Base-by-base conservation (phyloP, 768 basidiomycete species). In the Lepiota brunneoincarnata region DNA sequence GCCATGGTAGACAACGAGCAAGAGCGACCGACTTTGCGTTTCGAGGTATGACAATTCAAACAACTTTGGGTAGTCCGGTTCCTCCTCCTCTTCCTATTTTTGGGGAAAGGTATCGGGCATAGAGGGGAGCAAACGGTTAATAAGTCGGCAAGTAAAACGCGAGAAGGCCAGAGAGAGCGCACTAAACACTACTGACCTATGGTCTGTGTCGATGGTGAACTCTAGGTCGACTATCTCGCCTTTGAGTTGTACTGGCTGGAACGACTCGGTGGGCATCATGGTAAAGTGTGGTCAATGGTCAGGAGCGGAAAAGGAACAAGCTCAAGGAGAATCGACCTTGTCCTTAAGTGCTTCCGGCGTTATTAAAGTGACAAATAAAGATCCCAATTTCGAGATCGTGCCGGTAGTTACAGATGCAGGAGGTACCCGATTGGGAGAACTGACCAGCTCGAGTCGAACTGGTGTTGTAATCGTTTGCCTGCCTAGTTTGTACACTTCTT, bases 11-110 rank as follows among this genome's bases (percentile, higher is more conserved):
- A 49, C 24, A 49, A 40, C 9, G 43, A 50, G 51, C 45, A 54
- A 53, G 51, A 52, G 51, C 18, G 46, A 58, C 77, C 51, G 58
- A 92, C 92, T 81, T 94, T 94, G 62, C 93, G 76, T 74, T 96
- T 96, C 50, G 93, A 93, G 41, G 92, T 93, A 72, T 96, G 93
- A 73, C 93, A 96, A 64, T 91, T 91, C 56, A 87, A 73, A 65
- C 86, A 88, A 66, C 89, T 91, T 75, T 94, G 89, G 2, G 92
- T 94, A 43, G 93, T 94, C 65, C 93, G 79, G 74, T 96, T 96
- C 64, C 93, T 81, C 67, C 93, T 86, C 63, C 92, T 80, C 68
- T 89, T 93, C 71, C 89, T 80, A 73, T 72, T 75, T 75, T 75
- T 72, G 75, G 74, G 68, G 63, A 48, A 41, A 68, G 70, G 60